Conservation (phyloP, 371 early-diverging fungal genomes). For the Zopfochytrium polystomum region DNA sequence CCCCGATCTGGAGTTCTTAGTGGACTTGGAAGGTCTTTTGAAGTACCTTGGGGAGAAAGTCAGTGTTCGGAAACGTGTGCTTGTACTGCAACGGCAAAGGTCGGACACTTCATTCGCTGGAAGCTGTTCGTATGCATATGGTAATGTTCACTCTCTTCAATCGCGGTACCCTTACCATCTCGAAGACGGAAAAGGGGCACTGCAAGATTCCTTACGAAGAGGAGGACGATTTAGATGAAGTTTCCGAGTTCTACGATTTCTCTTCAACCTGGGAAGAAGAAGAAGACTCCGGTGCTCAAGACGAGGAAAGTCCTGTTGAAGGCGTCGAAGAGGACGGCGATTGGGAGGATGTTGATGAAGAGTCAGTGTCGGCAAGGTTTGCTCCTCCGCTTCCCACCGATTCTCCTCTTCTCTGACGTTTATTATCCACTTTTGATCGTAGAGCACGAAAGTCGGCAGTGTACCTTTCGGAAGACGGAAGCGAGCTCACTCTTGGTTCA, state of each 20-base stretch:
- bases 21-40: slow-evolving; percentile 83
- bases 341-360: slow-evolving; percentile 25
- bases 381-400: too few species aligned
- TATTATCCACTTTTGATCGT: too few species aligned
- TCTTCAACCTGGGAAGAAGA: slow-evolving; percentile 64
- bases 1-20: slow-evolving; percentile 91
- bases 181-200: slow-evolving; percentile 83
- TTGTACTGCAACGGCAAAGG: slow-evolving; percentile 93
- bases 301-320: slow-evolving; percentile 58
- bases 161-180: not conserved
- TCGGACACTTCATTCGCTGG: slow-evolving; percentile 73
- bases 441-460: slow-evolving; percentile 19
- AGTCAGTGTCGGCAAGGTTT: slow-evolving; percentile 27
- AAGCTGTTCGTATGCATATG: slow-evolving; percentile 94
- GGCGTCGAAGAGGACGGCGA: slow-evolving; percentile 47
- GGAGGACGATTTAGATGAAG: slow-evolving; percentile 89
- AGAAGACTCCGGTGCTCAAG: slow-evolving; percentile 30
- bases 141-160: slow-evolving; percentile 34
- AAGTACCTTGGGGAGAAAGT: slow-evolving; percentile 91
- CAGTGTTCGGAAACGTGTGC: slow-evolving; percentile 86
- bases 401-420: too few species aligned
- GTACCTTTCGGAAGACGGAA: slow-evolving; percentile 23
- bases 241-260: slow-evolving; percentile 93
- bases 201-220: slow-evolving; percentile 88
- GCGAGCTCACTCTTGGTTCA: slow-evolving; percentile 18